Conservation (phyloP, 371 early-diverging fungal genomes). For the Mortierella polycephala region DNA sequence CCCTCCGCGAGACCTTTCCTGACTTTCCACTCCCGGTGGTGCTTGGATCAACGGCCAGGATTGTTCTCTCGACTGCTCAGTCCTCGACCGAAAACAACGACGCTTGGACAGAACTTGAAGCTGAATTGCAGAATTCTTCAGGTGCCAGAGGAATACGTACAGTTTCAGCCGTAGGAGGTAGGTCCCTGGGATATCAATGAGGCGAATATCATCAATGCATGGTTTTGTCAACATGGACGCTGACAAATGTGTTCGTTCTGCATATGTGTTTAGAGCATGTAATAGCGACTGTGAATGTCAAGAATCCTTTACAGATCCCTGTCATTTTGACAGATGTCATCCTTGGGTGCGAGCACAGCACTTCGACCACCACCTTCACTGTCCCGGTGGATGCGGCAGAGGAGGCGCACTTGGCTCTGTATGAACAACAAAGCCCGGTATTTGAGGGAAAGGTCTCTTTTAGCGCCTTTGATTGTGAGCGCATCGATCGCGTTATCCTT, state of each 20-base stretch:
- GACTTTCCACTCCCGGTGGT: slow-evolving; percentile 52
- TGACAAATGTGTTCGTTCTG: background rate
- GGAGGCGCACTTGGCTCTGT: slow-evolving; percentile 45
- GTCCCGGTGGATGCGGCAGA: slow-evolving; percentile 49
- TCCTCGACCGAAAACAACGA: slow-evolving; percentile 33
- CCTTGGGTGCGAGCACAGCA: slow-evolving; percentile 68
- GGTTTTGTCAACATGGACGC: background rate
- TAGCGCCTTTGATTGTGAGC: slow-evolving; percentile 43
- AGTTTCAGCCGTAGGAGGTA: slow-evolving; percentile 52
- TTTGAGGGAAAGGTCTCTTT: slow-evolving; percentile 46
- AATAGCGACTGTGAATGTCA: slow-evolving; percentile 36
- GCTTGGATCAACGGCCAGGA: slow-evolving; percentile 46
- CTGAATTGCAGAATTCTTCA: slow-evolving; percentile 5
- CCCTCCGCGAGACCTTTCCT: slow-evolving; percentile 52
- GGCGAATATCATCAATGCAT: too few relatives aligned
- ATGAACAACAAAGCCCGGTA: slow-evolving; percentile 43
- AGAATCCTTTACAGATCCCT: slow-evolving; percentile 54
- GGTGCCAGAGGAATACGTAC: slow-evolving; percentile 23
- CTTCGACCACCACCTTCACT: slow-evolving; percentile 52
- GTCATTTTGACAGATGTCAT: slow-evolving; percentile 62
- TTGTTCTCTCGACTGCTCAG: slow-evolving; percentile 50
- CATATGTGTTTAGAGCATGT: slow-evolving; percentile 37
- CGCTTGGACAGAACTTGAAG: slow-evolving; percentile 41
- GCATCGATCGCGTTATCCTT: slow-evolving; percentile 46
- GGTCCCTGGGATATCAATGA: background rate